Evolutionary conservation across 306 rosid species (phyloP), one percentile per base, ranked within the genome.

Genomic region (Sicyos edulis): DNA sequence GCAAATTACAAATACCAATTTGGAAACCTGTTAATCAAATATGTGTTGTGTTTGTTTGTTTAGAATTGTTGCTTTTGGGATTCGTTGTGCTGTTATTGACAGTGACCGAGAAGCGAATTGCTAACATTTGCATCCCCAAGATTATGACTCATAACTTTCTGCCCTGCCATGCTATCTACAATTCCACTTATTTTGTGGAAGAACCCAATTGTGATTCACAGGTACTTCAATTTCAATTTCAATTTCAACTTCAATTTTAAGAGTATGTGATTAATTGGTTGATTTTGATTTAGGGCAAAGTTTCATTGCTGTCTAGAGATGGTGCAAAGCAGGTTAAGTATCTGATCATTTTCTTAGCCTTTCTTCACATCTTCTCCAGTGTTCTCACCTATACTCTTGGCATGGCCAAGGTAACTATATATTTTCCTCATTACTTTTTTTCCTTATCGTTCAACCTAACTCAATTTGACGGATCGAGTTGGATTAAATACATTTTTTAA

Each of bases 61-160:
- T 19, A 87, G 92, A 87, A 49, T 74, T 87, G 83, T 73, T 83
- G 78, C 76, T 87, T 50, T 70, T 87, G 78, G 92, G 88, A 8
- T 88, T 83, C 76, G 40, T 79, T 7, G 85, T 86, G 49, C 54
- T 85, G 80, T 73, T 83, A 55, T 75, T 85, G 72, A 83, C 86
- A 3, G 86, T 78, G 56, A 52, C 60, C 16, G 53, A 82, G 72
- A 81, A 79, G 73, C 22, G 5, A 47, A 78, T 87, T 47, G 87
- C 89, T 37, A 83, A 74, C 13, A 81, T 85, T 47, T 85, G 92
- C 19, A 83, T 87, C 53, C 80, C 89, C 1, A 74, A 76, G 65
- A 77, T 79, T 32, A 75, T 70, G 4, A 82, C 79, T 11, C 71
- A 79, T 19, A 77, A 72, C 2, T 82, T 83, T 78, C 79, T 85